Evolutionary conservation across 345 rosid genomes (phyloP), one percentile per base, ranked within the genome.

Genomic region (Eucalyptus victrix): DNA sequence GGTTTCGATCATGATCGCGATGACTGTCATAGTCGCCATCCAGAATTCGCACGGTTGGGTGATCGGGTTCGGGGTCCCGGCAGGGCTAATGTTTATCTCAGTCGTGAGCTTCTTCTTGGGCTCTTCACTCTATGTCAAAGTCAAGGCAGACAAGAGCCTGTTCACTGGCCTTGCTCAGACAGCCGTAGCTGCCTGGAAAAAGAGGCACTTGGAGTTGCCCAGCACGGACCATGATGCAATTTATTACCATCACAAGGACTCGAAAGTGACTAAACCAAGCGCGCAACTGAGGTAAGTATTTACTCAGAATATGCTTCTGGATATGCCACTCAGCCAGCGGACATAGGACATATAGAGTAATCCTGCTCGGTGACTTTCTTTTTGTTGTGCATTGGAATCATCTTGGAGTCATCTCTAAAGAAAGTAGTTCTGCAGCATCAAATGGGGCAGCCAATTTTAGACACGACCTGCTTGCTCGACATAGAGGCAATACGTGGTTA

Each of bases 51-150:
- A 80, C 2, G 95, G 95, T 19, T 95, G 97, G 97, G 89, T 85
- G 13, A 89, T 94, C 12, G 97, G 95, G 15, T 91, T 94, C 45
- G 95, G 92, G 44, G 89, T 95, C 86, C 97, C 97, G 2, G 92
- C 88, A 4, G 94, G 90, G 80, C 93, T 94, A 49, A 92, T 94
- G 94, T 83, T 92, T 17, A 10, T 90, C 28, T 92, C 97, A 17
- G 53, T 87, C 5, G 42, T 91, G 15, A 32, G 91, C 44, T 95
- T 92, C 83, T 44, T 94, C 9, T 1, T 93, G 85, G 95, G 95
- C 30, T 92, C 97, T 15, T 88, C 94, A 1, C 65, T 90, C 6
- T 94, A 94, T 86, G 49, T 94, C 49, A 94, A 92, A 67, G 24
- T 90, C 47, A 91, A 93, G 86, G 89, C 95, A 21, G 87, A 93